Conservation (phyloP, 768 basidiomycete genomes). For the Hygrocybe punicea region DNA sequence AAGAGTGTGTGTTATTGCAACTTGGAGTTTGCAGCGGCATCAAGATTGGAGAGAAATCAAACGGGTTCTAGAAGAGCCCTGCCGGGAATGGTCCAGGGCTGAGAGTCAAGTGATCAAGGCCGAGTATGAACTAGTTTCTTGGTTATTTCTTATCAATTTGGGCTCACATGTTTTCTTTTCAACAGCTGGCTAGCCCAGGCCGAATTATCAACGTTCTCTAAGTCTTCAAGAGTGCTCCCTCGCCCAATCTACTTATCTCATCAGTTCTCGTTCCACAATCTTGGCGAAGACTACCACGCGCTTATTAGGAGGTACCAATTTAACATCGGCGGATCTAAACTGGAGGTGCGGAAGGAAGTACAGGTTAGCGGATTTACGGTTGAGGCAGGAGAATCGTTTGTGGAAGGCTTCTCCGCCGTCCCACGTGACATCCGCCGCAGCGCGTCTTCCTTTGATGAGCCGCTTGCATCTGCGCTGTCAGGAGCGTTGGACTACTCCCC, state of each 20-base stretch:
- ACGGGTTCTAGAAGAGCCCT: conserved; percentile 17
- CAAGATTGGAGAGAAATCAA: conserved; percentile 54
- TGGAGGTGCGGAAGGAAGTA: conserved; percentile 71
- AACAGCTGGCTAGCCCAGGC: conserved; percentile 11
- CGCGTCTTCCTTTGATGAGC: conserved; percentile 71
- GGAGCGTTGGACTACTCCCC: conserved; percentile 54
- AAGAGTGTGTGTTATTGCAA: conserved; percentile 44
- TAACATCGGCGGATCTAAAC: conserved; percentile 52
- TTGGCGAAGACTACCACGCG: conserved; percentile 76
- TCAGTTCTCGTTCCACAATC: conserved; percentile 76
- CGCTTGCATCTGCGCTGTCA: conserved; percentile 68
- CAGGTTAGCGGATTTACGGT: conserved; percentile 55
- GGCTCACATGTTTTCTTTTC: background rate
- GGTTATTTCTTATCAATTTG: background rate
- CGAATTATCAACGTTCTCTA: background rate
- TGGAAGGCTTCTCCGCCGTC: conserved; percentile 48
- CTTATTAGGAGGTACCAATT: conserved; percentile 64
- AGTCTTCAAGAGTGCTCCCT: conserved; percentile 50
- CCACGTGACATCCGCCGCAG: conserved; percentile 40
- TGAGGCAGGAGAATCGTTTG: conserved; percentile 45
- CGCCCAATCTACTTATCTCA: conserved; percentile 78
- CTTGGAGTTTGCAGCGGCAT: conserved; percentile 59
- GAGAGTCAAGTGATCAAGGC: no score
- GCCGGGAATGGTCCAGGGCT: no score
- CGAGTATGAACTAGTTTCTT: no score